Evolutionary conservation across 129 eudicot genomes (phyloP).

Genomic region (Smallanthus sonchifolius): DNA sequence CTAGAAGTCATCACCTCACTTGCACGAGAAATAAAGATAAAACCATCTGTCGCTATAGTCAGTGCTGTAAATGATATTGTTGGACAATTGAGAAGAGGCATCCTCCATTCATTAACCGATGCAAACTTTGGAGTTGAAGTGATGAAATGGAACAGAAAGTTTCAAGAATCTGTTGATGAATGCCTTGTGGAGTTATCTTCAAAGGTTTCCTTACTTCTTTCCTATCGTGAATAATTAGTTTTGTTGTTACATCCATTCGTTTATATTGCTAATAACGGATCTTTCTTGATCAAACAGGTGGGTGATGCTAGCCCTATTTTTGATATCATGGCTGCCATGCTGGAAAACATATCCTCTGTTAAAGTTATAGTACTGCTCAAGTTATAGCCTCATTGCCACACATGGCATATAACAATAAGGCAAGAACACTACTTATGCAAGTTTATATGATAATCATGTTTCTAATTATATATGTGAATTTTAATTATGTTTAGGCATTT

Average conservation of each 20-base stretch:
- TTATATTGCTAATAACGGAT: constrained; percentile 1
- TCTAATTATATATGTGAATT: not conserved
- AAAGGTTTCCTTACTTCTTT: constrained; percentile 42
- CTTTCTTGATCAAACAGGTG: constrained; percentile 40
- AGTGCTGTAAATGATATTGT: constrained; percentile 71
- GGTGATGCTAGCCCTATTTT: constrained; percentile 83
- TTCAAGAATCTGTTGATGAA: constrained; percentile 51
- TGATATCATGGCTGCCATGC: constrained; percentile 76
- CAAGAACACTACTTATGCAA: constrained; percentile 24
- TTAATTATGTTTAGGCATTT: constrained; percentile 42
- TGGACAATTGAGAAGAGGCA: constrained; percentile 58
- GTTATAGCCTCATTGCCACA: constrained; percentile 68
- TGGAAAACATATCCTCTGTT: constrained; percentile 63
- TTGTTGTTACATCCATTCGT: not conserved
- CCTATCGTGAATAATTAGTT: not conserved
- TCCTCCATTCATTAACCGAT: constrained; percentile 57
- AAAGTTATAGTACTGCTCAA: constrained; percentile 58
- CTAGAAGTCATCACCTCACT: constrained; percentile 52
- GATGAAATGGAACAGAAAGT: constrained; percentile 46
- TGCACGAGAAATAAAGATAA: constrained; percentile 51
- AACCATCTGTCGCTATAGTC: constrained; percentile 54
- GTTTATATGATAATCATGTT: not conserved
- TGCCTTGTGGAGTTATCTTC: constrained; percentile 74
- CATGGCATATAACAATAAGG: constrained; percentile 58
- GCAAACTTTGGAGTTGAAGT: constrained; percentile 54